Percentiles rank a stretch among this genome's conserved stretches.
These are phyloP conservation scores for Krasilnikovozyma curviuscula DNA, from an alignment of 768 basidiomycete species.

Conservation along the genomic window DNA sequence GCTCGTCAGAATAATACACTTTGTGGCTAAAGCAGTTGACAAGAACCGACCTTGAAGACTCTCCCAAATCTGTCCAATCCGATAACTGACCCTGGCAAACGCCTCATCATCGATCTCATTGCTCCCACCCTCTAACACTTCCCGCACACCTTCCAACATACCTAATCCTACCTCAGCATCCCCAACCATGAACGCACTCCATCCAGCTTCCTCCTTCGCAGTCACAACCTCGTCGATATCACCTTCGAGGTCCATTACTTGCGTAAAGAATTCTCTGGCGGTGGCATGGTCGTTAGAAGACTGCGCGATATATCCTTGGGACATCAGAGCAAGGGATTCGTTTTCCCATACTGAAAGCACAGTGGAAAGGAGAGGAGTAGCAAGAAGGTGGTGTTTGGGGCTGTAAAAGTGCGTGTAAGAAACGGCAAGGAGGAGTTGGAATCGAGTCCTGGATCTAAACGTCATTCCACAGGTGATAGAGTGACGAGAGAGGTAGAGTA, in stretches of 20 bases:
- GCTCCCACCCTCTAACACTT: constrained; percentile 16
- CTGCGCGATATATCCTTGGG: constrained; percentile 54
- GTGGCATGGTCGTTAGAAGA: constrained; percentile 45
- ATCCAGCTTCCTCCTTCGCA: constrained; percentile 64
- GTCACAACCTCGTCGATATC: constrained; percentile 29
- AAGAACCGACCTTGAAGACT: constrained; percentile 41
- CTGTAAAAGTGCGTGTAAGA: constrained; percentile 68
- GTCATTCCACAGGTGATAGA: too few species aligned
- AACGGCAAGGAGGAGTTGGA: constrained; percentile 52
- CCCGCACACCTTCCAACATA: constrained; percentile 21
- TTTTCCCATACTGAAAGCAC: constrained; percentile 44
- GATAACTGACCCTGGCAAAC: constrained; percentile 47
- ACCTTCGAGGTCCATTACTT: constrained; percentile 35
- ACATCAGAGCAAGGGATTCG: constrained; percentile 49
- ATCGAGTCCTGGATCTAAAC: constrained; percentile 45
- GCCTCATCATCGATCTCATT: constrained; percentile 33
- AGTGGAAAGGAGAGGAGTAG: constrained; percentile 51
- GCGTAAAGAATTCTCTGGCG: constrained; percentile 43
- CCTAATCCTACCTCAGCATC: constrained; percentile 20
- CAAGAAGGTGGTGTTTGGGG: constrained; percentile 72
- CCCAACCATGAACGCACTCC: constrained; percentile 48
- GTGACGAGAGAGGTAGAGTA: too few species aligned
- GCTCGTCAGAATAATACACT: too few species aligned
- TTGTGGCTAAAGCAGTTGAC: background rate
- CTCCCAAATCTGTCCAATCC: constrained; percentile 62